Conservation (phyloP, 2,329 filamentous ascomycete genomes). For the Chaetomiaceae sp. region DNA sequence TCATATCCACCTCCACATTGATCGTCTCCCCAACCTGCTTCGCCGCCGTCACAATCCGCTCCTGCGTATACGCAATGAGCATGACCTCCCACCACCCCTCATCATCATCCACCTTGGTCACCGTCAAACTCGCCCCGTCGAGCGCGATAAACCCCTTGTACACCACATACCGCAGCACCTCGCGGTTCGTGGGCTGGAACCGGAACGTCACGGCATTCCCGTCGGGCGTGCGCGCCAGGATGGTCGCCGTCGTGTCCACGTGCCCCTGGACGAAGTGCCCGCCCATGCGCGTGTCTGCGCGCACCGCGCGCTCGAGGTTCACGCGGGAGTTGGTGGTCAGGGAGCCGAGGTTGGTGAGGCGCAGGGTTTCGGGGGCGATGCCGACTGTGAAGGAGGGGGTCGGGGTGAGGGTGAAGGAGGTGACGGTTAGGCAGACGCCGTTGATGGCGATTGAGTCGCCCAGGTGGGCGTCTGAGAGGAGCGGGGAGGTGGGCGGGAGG, state of each 20-base stretch:
- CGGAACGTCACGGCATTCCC: constrained; percentile 88
- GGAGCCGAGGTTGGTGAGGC: constrained; percentile 86
- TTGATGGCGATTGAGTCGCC: constrained; percentile 96
- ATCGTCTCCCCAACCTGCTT: constrained; percentile 78
- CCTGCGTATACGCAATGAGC: constrained; percentile 95
- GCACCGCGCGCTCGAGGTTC: constrained; percentile 92
- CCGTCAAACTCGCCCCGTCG: constrained; percentile 89
- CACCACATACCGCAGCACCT: constrained; percentile 79
- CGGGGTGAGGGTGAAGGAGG: constrained; percentile 39
- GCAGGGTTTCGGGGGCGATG: constrained; percentile 90
- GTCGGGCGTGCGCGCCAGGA: constrained; percentile 69
- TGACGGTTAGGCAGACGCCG: constrained; percentile 92
- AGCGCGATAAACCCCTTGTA: constrained; percentile 95
- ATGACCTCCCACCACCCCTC: constrained; percentile 91
- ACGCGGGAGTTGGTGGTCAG: constrained; percentile 63
- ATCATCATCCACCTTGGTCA: constrained; percentile 77
- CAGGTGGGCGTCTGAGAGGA: constrained; percentile 76
- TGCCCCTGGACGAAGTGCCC: constrained; percentile 98
- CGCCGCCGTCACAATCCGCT: constrained; percentile 74
- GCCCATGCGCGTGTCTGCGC: constrained; percentile 89
- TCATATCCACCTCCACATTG: constrained; percentile 90
- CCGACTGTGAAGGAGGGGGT: constrained; percentile 74
- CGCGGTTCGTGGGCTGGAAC: constrained; percentile 64
- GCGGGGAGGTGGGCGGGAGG: constrained; percentile 58
- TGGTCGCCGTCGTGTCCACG: constrained; percentile 81